Conservation (phyloP, 441 rosid species). For the Aquilaria agallochum region DNA sequence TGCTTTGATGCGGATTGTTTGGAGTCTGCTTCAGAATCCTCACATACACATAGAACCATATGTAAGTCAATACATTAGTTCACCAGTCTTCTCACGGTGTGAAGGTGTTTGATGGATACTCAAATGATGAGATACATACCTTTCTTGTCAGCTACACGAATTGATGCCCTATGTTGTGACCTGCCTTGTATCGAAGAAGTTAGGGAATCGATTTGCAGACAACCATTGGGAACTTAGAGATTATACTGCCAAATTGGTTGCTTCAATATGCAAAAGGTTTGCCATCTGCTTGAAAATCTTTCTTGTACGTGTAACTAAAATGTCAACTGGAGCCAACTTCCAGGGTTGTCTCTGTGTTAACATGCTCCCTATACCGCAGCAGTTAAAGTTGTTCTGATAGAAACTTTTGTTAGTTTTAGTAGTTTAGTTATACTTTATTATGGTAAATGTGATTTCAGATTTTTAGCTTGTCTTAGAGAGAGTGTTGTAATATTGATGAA, state of each 20-base stretch:
- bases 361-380: background rate
- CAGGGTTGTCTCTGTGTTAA: background rate
- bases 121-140: conserved; percentile 34
- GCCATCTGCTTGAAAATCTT: conserved; percentile 19
- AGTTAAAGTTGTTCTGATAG: background rate
- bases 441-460: too few species aligned
- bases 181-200: conserved; percentile 91
- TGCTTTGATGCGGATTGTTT: conserved; percentile 87
- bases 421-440: too few species aligned
- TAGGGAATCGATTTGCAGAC: conserved; percentile 87
- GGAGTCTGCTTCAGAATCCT: conserved; percentile 84
- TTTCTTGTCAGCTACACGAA: conserved; percentile 76
- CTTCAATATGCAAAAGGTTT: conserved; percentile 89
- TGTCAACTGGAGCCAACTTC: background rate
- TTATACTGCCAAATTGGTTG: conserved; percentile 75
- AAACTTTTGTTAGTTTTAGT: too few species aligned
- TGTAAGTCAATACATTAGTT: conserved; percentile 44
- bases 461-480: too few species aligned
- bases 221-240: conserved; percentile 98
- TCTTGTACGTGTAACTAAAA: conserved; percentile 14
- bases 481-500: too few species aligned
- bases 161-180: conserved; percentile 99
- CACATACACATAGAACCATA: conserved; percentile 89
- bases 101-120: too few species aligned
- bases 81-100: conserved; percentile 1